These are phyloP conservation scores for Phytophthora ramorum DNA, from an alignment of 352 stramenopile genomes.

Conservation along the genomic window DNA sequence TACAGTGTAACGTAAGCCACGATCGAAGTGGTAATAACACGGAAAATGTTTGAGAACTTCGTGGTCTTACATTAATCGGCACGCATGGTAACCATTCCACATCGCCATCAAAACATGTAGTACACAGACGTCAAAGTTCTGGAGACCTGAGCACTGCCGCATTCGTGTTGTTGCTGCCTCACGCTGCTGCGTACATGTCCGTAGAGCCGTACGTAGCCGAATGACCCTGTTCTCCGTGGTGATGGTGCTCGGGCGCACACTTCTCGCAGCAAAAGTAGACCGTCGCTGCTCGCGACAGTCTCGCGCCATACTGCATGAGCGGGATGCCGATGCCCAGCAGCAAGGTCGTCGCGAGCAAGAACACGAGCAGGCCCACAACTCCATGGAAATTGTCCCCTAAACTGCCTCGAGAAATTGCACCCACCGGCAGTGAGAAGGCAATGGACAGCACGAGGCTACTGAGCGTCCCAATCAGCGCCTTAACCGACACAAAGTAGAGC, in stretches of 20 bases:
- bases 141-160: not conserved
- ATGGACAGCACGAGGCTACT: conserved; percentile 64
- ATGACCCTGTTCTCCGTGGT: conserved; percentile 29
- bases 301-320: conserved; percentile 61
- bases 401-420: conserved; percentile 41
- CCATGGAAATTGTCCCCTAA: conserved; percentile 50
- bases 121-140: not conserved
- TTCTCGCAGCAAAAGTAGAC: conserved; percentile 78
- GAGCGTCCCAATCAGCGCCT: conserved; percentile 58
- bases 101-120: not conserved
- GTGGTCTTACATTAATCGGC: conserved; percentile 6
- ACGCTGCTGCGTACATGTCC: conserved; percentile 20
- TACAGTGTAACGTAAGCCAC: conserved; percentile 10
- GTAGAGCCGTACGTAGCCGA: conserved; percentile 46
- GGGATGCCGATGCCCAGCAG: conserved; percentile 58
- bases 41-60: conserved; percentile 15
- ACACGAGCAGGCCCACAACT: conserved; percentile 51
- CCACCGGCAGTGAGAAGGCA: conserved; percentile 57
- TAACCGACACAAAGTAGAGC: conserved; percentile 72
- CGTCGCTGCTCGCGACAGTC: conserved; percentile 52
- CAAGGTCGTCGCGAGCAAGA: conserved; percentile 50
- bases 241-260: conserved; percentile 54
- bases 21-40: conserved; percentile 27
- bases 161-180: not conserved
- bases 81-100: conserved; percentile 8